phyloP scores from a whole-genome alignment of 129 eudicot species.

The Saposhnikovia divaricata region DNA sequence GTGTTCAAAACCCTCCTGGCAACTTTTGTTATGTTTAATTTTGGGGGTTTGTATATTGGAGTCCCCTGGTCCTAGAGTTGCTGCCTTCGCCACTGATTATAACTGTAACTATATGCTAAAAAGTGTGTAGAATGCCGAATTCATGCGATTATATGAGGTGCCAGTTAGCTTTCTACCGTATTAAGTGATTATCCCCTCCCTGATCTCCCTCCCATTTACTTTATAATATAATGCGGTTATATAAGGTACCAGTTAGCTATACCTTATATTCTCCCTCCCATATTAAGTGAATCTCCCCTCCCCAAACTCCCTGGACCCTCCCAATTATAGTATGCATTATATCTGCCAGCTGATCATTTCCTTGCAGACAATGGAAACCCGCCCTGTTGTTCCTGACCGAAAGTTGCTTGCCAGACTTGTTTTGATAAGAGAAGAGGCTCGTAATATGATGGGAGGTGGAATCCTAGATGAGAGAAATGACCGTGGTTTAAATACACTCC shows the following conservation, averaged over 20 bases:
- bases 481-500: constrained; percentile 81
- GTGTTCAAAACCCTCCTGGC: not conserved
- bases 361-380: constrained; percentile 81
- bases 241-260: not conserved
- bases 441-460: constrained; percentile 99
- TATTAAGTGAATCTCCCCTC: not conserved
- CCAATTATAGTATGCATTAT: not conserved
- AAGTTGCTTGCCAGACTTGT: constrained; percentile 94
- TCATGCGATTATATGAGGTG: not conserved
- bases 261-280: not conserved
- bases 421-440: constrained; percentile 95
- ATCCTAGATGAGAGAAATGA: constrained; percentile 90
- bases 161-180: not conserved
- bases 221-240: no score
- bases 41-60: not conserved
- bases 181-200: no score
- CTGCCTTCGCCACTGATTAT: not conserved
- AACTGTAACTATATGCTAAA: not conserved
- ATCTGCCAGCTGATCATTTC: not conserved
- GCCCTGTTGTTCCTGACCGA: constrained; percentile 81
- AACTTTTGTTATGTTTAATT: no score
- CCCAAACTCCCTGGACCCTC: not conserved
- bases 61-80: not conserved
- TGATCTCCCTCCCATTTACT: no score
- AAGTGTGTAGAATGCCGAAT: not conserved